phyloP scores from a whole-genome alignment of 306 rosid genomes.

The Astragalus glycyphyllos region DNA sequence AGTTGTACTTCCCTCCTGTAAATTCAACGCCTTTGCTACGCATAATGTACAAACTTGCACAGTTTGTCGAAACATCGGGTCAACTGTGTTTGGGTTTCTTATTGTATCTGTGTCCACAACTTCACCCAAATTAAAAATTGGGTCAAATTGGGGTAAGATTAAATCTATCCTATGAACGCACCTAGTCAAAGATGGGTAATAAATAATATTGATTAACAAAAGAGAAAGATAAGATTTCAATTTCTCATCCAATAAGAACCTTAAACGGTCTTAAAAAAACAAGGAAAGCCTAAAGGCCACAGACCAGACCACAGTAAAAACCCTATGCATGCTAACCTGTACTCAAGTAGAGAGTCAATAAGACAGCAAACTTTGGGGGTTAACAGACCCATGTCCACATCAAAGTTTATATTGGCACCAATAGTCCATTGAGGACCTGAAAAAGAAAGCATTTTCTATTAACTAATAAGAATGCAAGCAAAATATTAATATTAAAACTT shows the following conservation, averaged over 20 bases:
- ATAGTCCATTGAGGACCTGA: slow-evolving; percentile 63
- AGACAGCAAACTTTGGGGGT: slow-evolving; percentile 78
- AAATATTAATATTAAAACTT: slow-evolving; percentile 14
- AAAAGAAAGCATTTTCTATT: slow-evolving; percentile 30
- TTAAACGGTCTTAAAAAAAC: slow-evolving; percentile 13
- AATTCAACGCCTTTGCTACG: background rate
- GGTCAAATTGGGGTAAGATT: background rate
- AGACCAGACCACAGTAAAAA: slow-evolving; percentile 6
- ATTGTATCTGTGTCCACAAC: too few species aligned
- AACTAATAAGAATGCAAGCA: slow-evolving; percentile 23
- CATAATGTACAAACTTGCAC: background rate
- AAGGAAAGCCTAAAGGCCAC: slow-evolving; percentile 17
- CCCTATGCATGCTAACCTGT: slow-evolving; percentile 59
- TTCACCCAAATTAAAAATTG: too few species aligned
- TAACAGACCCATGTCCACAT: slow-evolving; percentile 55
- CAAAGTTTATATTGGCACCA: slow-evolving; percentile 47
- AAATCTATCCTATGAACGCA: slow-evolving; percentile 1
- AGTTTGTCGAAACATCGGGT: background rate
- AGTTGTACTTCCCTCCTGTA: too few species aligned
- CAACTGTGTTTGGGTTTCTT: background rate
- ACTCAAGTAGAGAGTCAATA: slow-evolving; percentile 68
- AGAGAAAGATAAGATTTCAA: background rate
- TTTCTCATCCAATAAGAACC: background rate
- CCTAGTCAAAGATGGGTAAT: background rate
- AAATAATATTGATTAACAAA: background rate